Conservation (phyloP, 345 rosid species). For the Citrus mangshanensis region DNA sequence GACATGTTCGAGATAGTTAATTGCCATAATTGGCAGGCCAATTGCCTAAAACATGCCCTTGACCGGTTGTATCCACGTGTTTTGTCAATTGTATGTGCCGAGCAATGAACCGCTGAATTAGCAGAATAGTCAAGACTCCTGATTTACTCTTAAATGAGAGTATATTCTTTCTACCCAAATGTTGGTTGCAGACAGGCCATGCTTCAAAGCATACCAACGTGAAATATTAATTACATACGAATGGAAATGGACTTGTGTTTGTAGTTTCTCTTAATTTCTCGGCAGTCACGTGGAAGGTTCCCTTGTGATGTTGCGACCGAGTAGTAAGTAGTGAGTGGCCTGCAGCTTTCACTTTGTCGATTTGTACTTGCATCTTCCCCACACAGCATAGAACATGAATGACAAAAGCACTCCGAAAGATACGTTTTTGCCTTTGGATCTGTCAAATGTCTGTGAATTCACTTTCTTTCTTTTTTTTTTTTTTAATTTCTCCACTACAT, state of each 20-base stretch:
- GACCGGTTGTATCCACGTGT: not conserved
- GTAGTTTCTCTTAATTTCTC: not conserved
- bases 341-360: slow-evolving; percentile 6
- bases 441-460: not conserved
- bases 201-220: not conserved
- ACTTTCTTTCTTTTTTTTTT: not conserved
- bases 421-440: slow-evolving; percentile 12
- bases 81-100: too few relatives aligned
- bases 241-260: not conserved
- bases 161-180: too few relatives aligned
- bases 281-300: slow-evolving; percentile 26
- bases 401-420: not conserved
- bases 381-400: not conserved
- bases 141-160: not conserved
- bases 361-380: not conserved
- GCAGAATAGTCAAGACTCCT: too few relatives aligned
- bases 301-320: not conserved
- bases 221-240: not conserved
- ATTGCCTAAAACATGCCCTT: not conserved
- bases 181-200: not conserved
- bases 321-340: not conserved
- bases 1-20: not conserved
- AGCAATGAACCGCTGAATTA: too few relatives aligned
- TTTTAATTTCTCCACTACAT: not conserved
- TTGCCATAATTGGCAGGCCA: not conserved